These are phyloP conservation scores for Pseudisothecium myosuroides DNA, from an alignment of 225 moss, liverwort and hornwort genomes.

Conservation along the genomic window DNA sequence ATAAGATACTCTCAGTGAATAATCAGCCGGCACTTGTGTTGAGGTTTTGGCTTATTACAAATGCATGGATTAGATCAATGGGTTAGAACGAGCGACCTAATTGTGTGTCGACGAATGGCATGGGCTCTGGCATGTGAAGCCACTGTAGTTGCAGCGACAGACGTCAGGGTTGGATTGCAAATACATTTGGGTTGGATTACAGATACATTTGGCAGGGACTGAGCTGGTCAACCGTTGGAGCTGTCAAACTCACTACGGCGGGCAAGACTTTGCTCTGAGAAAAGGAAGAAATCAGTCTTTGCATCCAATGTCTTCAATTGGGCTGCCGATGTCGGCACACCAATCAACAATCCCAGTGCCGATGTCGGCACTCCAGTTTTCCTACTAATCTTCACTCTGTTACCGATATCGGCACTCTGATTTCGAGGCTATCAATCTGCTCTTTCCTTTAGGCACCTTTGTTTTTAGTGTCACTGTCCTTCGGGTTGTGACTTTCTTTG, in stretches of 20 bases:
- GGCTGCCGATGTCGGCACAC: too few relatives aligned
- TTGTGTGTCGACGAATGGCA: background rate
- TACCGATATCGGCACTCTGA: too few relatives aligned
- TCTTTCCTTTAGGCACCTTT: too few relatives aligned
- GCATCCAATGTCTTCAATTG: too few relatives aligned
- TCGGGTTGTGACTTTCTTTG: too few relatives aligned
- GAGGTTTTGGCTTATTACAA: background rate
- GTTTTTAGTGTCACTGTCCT: too few relatives aligned
- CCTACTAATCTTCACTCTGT: too few relatives aligned
- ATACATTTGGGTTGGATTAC: too few relatives aligned
- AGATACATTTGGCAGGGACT: conserved; percentile 12
- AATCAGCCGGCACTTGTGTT: background rate
- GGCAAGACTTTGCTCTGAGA: background rate
- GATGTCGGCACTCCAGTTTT: too few relatives aligned
- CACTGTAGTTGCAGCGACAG: conserved; percentile 1
- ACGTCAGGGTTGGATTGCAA: background rate
- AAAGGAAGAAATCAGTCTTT: background rate
- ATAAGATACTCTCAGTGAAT: background rate
- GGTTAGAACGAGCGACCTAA: background rate
- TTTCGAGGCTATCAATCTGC: too few relatives aligned
- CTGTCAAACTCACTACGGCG: background rate
- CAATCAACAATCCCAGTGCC: too few relatives aligned
- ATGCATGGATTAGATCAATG: background rate
- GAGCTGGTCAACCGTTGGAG: conserved; percentile 8
- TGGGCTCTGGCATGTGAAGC: background rate